Evolutionary conservation across 495 filamentous ascomycete species (phyloP), one percentile per base, ranked within the genome.

Genomic region (Aspergillus steynii): DNA sequence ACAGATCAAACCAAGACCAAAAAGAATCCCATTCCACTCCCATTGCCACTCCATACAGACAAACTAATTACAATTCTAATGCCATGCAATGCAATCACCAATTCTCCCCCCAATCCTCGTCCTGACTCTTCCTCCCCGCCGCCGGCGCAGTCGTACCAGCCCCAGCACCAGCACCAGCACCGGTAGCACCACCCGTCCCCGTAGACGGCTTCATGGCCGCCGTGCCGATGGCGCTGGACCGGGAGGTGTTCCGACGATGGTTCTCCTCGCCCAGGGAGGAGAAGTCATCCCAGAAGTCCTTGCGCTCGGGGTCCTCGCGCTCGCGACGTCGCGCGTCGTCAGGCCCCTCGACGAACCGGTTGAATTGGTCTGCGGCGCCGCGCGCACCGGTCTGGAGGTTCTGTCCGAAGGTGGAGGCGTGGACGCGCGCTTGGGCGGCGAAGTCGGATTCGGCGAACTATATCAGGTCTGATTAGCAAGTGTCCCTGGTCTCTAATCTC

Each of bases 281-380:
- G 56, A 88, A 85, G 61, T 85, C 82, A 75, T 98, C 96, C 96
- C 95, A 99, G 75, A 99, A 99, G 46, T 90, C 90, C 63, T 87
- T 86, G 72, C 87, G 90, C 55, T 90, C 88, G 20, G 82, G 83
- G 66, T 90, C 83, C 61, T 25, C 65, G 57, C 7, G 59, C 31
- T n/a, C 55, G 61, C 55, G 25, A 53, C 59, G 20, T 52, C 37
- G 55, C 53, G 51, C 28, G 3, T 71, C 65, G 8, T 84, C 80
- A 1, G 81, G 79, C 10, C 84, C 84, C 69, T 97, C 92, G 29
- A 96, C 91, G 65, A 98, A 95, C 0, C 86, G 85, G 67, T 80
- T 89, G 75, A 98, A 88, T 31, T 87, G 82, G 8, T 93, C 89
- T 49, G 88, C 86, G 1, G 91, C 90, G 29, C 80, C 86, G 65